Base-by-base conservation (phyloP, 352 stramenopile genomes). In the Globisporangium paddicum region DNA sequence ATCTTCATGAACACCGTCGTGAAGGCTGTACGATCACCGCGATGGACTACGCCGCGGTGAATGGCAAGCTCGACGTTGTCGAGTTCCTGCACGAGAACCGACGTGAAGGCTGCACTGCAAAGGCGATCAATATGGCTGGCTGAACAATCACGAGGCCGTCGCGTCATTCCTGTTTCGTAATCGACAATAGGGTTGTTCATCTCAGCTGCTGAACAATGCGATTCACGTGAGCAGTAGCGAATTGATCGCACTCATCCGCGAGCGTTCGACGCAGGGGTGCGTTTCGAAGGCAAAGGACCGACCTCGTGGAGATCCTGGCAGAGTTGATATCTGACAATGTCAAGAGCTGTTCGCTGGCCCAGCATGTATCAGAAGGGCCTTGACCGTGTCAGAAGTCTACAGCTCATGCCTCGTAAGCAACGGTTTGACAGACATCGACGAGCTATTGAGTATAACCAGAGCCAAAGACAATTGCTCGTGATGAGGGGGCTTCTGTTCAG, bases 11-110 rank as follows among this genome's bases (percentile, higher is more conserved):
- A 8, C 11, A 40, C 48, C 48, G 30, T 30, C 3, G 5, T n/a
- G 30, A 44, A 25, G 48, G 48, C 18, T 55, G 48, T 32, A 55
- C 32, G n/a, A 40, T n/a, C 3, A 21, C 30, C 3, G 48, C 48
- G 48, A 55, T 55, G 30, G 48, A 55, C 28, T 42, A 32, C 18
- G 48, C n/a, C 19, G 48, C 48, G 18, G 34, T 19, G 18, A 40
- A 42, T 5, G 32, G 48, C 2, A 3, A 32, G 4, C 23, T 26
- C 7, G n/a, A 19, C 1, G 48, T 55, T 2, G 48, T 45, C 3
- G 11, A 28, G 30, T 56, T 34, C n/a, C 19, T 56, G 49, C 34
- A 56, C 19, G 35, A 30, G 18, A 26, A 56, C n/a, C 49, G 49
- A 34, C 26, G 14, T 28, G 49, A 56, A 34, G 49, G 49, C 19